Base-by-base conservation (phyloP, 208 protist genomes). In the Lotmaria passim region DNA sequence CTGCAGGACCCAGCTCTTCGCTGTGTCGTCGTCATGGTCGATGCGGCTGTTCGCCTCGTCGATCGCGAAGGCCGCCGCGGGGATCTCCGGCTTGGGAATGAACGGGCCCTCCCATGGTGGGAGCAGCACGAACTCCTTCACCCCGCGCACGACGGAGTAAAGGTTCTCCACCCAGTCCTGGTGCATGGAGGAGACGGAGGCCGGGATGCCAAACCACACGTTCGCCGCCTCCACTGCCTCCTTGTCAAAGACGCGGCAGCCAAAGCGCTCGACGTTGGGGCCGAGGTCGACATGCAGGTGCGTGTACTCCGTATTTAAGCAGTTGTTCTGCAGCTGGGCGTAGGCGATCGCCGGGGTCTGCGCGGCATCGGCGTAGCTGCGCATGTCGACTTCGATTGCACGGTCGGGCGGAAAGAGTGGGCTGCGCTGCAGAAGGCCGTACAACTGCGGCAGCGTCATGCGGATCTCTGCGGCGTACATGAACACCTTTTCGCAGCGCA, bases 121-220 rank as follows among this genome's bases (percentile, higher is more conserved):
- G 33, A 97, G 67, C 31, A 97, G 79, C n/a, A 92, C 63, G 46
- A 97, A 97, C 68, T 93, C 88, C 82, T 98, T 98, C 47, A 91
- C 84, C 3, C 94, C 94, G 12, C 89, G 82, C 36, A 98, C 82
- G 5, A 97, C 92, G 7, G 84, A 63, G 78, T 98, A 98, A 19
- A 98, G 78, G 66, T 98, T 98, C 75, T 98, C 92, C 24, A 94
- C 94, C 82, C 83, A 95, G 80, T 98, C 94, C 73, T 96, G 91
- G 61, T 98, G 94, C 81, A 95, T 78, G 19, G 87, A 91, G n/a
- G 87, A 93, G 30, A 96, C 89, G 2, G 83, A 90, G 46, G 83
- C 83, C 0, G 80, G 75, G 33, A 85, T 87, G 58, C 94, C 94
- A 31, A 98, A 82, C 94, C 94, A 98, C 50, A 98, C 77, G 41